Evolutionary conservation across 768 basidiomycete genomes (phyloP).

Genomic region (Lyophyllum semitale): DNA sequence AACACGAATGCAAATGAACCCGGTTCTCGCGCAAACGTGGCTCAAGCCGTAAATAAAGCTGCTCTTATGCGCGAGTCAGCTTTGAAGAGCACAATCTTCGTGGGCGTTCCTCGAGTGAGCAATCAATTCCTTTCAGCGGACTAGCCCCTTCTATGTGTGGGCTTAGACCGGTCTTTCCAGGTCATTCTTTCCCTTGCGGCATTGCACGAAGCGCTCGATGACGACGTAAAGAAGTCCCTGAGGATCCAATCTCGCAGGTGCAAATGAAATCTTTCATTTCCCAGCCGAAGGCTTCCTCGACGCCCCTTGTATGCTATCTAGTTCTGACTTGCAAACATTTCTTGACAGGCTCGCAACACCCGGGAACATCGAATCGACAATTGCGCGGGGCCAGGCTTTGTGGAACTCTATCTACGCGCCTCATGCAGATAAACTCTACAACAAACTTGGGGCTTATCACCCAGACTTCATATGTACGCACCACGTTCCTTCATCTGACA

Average conservation of each 20-base stretch:
- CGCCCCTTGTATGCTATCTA: slow-evolving; percentile 12
- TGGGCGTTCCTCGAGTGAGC: slow-evolving; percentile 82
- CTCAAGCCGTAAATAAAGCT: slow-evolving; percentile 68
- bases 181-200: slow-evolving; percentile 82
- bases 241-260: slow-evolving; percentile 70
- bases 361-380: slow-evolving; percentile 68
- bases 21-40: slow-evolving; percentile 42
- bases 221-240: slow-evolving; percentile 75
- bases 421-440: slow-evolving; percentile 85
- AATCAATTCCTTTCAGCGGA: slow-evolving; percentile 10
- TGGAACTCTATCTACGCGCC: slow-evolving; percentile 91
- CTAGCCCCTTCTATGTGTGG: neutral
- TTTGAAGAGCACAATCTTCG: slow-evolving; percentile 87
- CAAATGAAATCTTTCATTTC: slow-evolving; percentile 13
- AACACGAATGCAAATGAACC: slow-evolving; percentile 42
- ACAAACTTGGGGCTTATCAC: slow-evolving; percentile 85
- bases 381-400: slow-evolving; percentile 66
- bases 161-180: slow-evolving; percentile 38
- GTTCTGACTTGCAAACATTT: slow-evolving; percentile 16
- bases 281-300: slow-evolving; percentile 14
- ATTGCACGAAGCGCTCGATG: slow-evolving; percentile 74
- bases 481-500: slow-evolving; percentile 32
- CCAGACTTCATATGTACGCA: slow-evolving; percentile 91
- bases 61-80: slow-evolving; percentile 89
- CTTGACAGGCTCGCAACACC: slow-evolving; percentile 55